These are phyloP conservation scores for Lasiodiplodia hormozganensis DNA, from an alignment of 2,329 filamentous ascomycete genomes.

Conservation along the genomic window DNA sequence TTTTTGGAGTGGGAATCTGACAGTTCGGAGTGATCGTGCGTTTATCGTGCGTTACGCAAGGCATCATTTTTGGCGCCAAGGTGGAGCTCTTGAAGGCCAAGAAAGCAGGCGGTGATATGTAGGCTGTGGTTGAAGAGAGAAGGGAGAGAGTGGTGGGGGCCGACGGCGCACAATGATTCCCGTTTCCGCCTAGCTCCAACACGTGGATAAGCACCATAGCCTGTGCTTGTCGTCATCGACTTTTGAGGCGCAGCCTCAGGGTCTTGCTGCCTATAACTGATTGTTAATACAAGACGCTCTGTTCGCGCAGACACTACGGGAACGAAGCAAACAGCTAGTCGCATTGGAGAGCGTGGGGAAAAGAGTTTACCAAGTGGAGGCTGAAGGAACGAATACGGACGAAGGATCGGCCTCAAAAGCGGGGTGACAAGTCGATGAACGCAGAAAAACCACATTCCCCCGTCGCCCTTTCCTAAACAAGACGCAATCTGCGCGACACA, in stretches of 20 bases:
- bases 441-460: background rate
- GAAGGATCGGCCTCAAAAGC: background rate
- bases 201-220: background rate
- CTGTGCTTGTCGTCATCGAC: background rate
- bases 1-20: background rate
- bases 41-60: background rate
- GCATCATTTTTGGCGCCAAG: background rate
- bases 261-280: no score
- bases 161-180: background rate
- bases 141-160: no score
- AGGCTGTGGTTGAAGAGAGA: no score
- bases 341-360: background rate
- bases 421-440: background rate
- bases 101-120: background rate
- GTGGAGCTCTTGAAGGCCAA: background rate
- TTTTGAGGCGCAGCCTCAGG: background rate
- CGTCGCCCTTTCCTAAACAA: background rate
- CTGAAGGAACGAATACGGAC: background rate
- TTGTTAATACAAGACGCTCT: background rate
- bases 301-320: background rate
- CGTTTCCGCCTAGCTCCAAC: background rate
- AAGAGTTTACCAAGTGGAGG: background rate
- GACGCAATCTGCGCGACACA: constrained; percentile 1
- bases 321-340: background rate
- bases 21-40: background rate